phyloP scores from a whole-genome alignment of 2,329 filamentous ascomycete species.

The Fusarium sp. region DNA sequence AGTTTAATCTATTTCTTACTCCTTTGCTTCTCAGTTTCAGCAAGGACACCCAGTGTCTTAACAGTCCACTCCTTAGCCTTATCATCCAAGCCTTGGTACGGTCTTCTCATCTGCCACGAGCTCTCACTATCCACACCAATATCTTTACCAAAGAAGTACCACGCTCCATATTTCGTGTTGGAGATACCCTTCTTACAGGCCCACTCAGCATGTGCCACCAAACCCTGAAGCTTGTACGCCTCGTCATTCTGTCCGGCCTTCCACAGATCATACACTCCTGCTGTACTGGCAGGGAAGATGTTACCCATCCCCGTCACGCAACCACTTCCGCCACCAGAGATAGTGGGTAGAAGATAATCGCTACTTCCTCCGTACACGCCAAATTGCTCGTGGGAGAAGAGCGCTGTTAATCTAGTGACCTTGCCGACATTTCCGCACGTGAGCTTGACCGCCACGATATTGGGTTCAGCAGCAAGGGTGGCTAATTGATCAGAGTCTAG shows the following conservation, averaged over 20 bases:
- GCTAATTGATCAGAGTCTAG: constrained; percentile 72
- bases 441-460: constrained; percentile 76
- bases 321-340: constrained; percentile 55
- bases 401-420: constrained; percentile 67
- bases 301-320: constrained; percentile 61
- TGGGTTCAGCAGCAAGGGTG: constrained; percentile 69
- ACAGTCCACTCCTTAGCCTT: constrained; percentile 57
- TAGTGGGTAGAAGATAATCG: constrained; percentile 57
- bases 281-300: constrained; percentile 58
- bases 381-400: constrained; percentile 55
- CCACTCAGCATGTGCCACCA: constrained; percentile 61
- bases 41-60: constrained; percentile 55
- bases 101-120: constrained; percentile 57
- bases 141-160: constrained; percentile 55
- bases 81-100: constrained; percentile 55
- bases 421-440: constrained; percentile 78
- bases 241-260: constrained; percentile 53
- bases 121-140: constrained; percentile 53
- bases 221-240: constrained; percentile 55
- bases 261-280: constrained; percentile 57
- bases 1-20: not conserved
- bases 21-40: constrained; percentile 47
- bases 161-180: constrained; percentile 60
- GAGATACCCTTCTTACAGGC: constrained; percentile 63
- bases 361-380: constrained; percentile 58